Conservation (phyloP, 345 rosid genomes). For the Schrenkiella parvula region DNA sequence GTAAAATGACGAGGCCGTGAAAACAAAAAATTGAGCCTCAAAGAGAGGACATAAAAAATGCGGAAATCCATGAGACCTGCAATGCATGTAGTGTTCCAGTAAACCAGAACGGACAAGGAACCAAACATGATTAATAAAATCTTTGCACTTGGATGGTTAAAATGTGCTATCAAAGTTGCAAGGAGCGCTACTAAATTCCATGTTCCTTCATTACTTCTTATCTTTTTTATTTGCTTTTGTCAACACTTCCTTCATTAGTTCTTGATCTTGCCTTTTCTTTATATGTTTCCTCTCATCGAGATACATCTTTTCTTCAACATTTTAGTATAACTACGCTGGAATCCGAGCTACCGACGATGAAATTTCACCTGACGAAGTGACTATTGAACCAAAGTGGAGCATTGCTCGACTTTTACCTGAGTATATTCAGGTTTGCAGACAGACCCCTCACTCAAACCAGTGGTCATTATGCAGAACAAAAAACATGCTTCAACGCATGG, state of each 20-base stretch:
- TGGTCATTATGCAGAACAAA: background rate
- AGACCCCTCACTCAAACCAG: conserved; percentile 5
- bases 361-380: conserved; percentile 48
- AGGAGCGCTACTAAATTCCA: conserved; percentile 1
- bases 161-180: background rate
- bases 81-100: conserved; percentile 8
- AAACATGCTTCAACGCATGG: background rate
- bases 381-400: conserved; percentile 88
- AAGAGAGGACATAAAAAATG: background rate
- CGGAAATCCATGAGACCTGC: conserved; percentile 6
- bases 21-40: conserved; percentile 13
- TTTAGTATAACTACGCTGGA: conserved; percentile 82
- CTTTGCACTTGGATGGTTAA: background rate
- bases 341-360: conserved; percentile 64
- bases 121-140: background rate
- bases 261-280: background rate
- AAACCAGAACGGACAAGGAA: background rate
- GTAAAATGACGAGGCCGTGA: background rate
- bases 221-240: background rate
- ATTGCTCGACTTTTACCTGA: conserved; percentile 74
- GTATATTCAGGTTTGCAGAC: conserved; percentile 59
- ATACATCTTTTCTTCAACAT: conserved; percentile 12
- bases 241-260: background rate
- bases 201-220: background rate
- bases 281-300: background rate